These are phyloP conservation scores for Blepharisma japonicum DNA, from an alignment of 73 alveolate species.

Conservation along the genomic window DNA sequence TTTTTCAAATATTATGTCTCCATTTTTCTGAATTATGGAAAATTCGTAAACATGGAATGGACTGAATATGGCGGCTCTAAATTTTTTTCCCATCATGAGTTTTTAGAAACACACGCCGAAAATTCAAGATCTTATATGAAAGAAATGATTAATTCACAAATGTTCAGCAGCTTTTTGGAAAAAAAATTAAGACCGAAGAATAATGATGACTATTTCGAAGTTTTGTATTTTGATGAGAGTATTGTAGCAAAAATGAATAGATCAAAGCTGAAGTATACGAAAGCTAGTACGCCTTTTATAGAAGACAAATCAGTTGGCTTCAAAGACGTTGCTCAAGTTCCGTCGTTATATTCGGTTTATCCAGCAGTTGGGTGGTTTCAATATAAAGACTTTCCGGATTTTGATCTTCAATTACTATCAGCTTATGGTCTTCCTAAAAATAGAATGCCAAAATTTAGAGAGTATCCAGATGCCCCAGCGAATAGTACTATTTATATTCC, in stretches of 20 bases:
- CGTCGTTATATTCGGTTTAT: not conserved
- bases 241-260: slow-evolving; percentile 11
- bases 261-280: slow-evolving; percentile 4
- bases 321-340: not conserved
- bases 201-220: not conserved
- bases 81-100: not conserved
- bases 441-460: not conserved
- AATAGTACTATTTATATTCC: not conserved
- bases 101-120: not conserved
- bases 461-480: too few species aligned
- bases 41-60: slow-evolving; percentile 1
- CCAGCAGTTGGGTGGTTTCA: not conserved
- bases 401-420: not conserved
- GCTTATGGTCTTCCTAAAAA: not conserved
- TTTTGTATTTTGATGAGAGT: not conserved
- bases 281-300: not conserved
- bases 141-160: not conserved
- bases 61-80: not conserved
- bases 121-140: not conserved
- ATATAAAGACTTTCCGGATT: not conserved
- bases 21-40: not conserved
- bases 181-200: not conserved
- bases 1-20: not conserved
- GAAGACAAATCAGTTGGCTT: not conserved
- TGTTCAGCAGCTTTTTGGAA: not conserved